These are phyloP conservation scores for Termitomyces sp. DNA, from an alignment of 768 basidiomycete species.

Conservation along the genomic window DNA sequence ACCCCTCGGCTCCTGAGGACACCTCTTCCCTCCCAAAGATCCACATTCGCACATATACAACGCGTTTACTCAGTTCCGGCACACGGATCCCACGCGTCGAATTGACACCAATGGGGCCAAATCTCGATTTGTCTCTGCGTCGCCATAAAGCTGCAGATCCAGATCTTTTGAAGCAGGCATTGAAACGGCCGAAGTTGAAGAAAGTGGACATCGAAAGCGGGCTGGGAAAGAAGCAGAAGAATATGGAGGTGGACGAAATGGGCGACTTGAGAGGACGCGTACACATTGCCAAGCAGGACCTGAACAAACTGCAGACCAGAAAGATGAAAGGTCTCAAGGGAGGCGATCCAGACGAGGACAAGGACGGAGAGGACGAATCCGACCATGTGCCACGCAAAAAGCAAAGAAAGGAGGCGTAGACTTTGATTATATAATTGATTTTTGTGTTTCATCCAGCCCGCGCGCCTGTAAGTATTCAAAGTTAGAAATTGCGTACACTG, in stretches of 20 bases:
- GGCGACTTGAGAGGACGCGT: conserved; percentile 91
- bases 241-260: conserved; percentile 97
- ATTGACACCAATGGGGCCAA: conserved; percentile 88
- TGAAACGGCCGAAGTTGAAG: conserved; percentile 83
- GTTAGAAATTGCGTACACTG: not conserved
- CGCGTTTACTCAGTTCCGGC: conserved; percentile 72
- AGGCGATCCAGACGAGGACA: conserved; percentile 25
- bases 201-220: conserved; percentile 86
- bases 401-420: conserved; percentile 20
- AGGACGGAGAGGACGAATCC: conserved; percentile 20
- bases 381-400: conserved; percentile 18
- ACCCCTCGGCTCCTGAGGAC: conserved; percentile 34
- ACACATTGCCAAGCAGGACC: conserved; percentile 87
- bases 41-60: conserved; percentile 86
- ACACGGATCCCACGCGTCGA: conserved; percentile 79
- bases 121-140: conserved; percentile 78
- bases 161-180: conserved; percentile 77
- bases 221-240: conserved; percentile 90
- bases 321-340: conserved; percentile 94
- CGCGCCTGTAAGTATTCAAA: not conserved
- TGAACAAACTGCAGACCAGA: conserved; percentile 81
- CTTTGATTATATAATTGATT: not conserved
- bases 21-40: conserved; percentile 65
- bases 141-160: conserved; percentile 73
- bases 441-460: not conserved